Percentiles rank a stretch among this genome's conserved stretches.
Conservation (phyloP, 768 basidiomycete genomes). For the Calvatia gigantea region DNA sequence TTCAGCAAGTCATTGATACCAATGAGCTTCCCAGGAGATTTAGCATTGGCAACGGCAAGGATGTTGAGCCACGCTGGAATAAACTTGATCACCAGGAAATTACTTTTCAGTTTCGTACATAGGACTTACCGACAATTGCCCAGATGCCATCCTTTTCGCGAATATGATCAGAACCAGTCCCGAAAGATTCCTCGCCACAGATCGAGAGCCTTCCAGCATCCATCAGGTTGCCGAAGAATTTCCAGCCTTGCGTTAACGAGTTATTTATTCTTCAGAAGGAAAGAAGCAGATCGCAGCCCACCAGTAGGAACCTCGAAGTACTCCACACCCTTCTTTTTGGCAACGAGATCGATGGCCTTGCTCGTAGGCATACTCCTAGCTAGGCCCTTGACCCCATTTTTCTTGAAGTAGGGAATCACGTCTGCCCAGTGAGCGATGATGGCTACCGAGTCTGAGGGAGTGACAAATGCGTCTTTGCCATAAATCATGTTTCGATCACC, state of each 20-base stretch:
- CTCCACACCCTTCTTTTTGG: conserved; percentile 88
- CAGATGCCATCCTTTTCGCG: conserved; percentile 99
- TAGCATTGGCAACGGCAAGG: conserved; percentile 81
- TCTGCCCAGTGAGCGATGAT: conserved; percentile 98
- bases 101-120: background rate
- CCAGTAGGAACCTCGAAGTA: conserved; percentile 97
- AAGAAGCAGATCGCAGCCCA: conserved; percentile 24
- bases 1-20: conserved; percentile 91
- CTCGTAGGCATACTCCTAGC: conserved; percentile 98
- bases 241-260: conserved; percentile 69
- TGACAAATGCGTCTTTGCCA: conserved; percentile 96
- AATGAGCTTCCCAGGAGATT: conserved; percentile 69
- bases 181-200: conserved; percentile 98
- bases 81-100: conserved; percentile 3
- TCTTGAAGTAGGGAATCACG: conserved; percentile 88
- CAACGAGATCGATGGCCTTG: conserved; percentile 95
- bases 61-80: conserved; percentile 92
- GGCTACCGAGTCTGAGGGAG: conserved; percentile 95
- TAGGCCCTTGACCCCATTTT: conserved; percentile 89
- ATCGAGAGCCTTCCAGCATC: conserved; percentile 97
- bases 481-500: conserved; percentile 99
- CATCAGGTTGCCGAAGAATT: conserved; percentile 99
- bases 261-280: background rate
- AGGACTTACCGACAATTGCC: conserved; percentile 83
- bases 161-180: conserved; percentile 99